Percentiles rank a stretch among this genome's conserved stretches.
These are phyloP conservation scores for Phytophthora pini DNA, from an alignment of 352 stramenopile species.

Conservation along the genomic window DNA sequence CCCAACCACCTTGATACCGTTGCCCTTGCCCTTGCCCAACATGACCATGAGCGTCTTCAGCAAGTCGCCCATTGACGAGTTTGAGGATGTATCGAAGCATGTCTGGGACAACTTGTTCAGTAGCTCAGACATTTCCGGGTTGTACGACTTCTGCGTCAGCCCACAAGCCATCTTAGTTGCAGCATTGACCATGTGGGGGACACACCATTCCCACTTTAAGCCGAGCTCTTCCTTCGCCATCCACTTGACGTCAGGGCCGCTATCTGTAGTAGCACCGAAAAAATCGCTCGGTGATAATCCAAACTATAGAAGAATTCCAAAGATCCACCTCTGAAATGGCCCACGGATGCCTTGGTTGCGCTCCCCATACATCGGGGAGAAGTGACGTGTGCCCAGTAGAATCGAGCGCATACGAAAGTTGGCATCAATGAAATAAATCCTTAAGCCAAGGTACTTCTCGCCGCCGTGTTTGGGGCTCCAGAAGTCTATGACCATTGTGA, in stretches of 20 bases:
- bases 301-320: no score
- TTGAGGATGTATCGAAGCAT: neutral
- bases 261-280: conserved; percentile 7
- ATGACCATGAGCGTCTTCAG: neutral
- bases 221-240: conserved; percentile 1
- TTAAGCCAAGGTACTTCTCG: conserved; percentile 3
- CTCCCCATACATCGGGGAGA: conserved; percentile 2
- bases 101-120: conserved; percentile 1
- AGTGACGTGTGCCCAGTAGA: conserved; percentile 6
- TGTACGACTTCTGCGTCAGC: neutral
- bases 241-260: conserved; percentile 6
- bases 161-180: conserved; percentile 10
- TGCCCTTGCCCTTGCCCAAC: conserved; percentile 6
- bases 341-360: conserved; percentile 1
- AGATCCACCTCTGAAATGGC: conserved; percentile 3
- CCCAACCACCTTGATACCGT: neutral
- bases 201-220: conserved; percentile 11
- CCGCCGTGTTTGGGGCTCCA: neutral
- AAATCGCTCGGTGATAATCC: neutral
- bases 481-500: neutral
- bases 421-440: conserved; percentile 1
- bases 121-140: neutral
- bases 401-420: neutral
- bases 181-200: conserved; percentile 5
- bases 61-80: conserved; percentile 5